Conservation (phyloP, 2,329 filamentous ascomycete genomes). For the Epichloe uncinata region DNA sequence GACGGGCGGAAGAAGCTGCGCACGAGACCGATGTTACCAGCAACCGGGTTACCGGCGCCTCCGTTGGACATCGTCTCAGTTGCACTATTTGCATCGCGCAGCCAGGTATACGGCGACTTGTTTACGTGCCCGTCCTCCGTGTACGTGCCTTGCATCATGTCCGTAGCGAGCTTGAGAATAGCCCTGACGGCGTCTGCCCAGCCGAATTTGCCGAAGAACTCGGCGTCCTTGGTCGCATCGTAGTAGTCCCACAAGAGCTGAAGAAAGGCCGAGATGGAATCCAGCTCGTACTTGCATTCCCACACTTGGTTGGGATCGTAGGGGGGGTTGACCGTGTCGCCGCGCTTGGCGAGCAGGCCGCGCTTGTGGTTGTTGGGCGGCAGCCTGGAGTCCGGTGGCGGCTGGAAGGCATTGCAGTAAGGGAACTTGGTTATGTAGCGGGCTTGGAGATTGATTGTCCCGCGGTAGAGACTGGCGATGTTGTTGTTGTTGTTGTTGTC, state of each 20-base stretch:
- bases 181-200: slow-evolving; percentile 64
- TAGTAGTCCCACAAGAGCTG: slow-evolving; percentile 72
- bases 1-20: slow-evolving; percentile 82
- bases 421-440: slow-evolving; percentile 57
- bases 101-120: slow-evolving; percentile 58
- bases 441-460: slow-evolving; percentile 64
- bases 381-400: slow-evolving; percentile 54
- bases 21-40: slow-evolving; percentile 65
- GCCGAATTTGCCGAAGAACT: slow-evolving; percentile 57
- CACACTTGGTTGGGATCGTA: slow-evolving; percentile 63
- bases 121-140: slow-evolving; percentile 41
- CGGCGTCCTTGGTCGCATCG: slow-evolving; percentile 54
- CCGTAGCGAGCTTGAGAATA: slow-evolving; percentile 53
- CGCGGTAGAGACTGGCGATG: slow-evolving; percentile 56
- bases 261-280: slow-evolving; percentile 79
- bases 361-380: slow-evolving; percentile 9
- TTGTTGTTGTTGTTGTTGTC: slow-evolving; percentile 7
- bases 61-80: slow-evolving; percentile 71
- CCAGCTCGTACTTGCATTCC: slow-evolving; percentile 94
- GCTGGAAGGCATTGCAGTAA: slow-evolving; percentile 92
- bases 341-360: slow-evolving; percentile 8
- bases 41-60: slow-evolving; percentile 70
- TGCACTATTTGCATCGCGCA: slow-evolving; percentile 54
- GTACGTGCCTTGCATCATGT: slow-evolving; percentile 66
- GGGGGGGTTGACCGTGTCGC: slow-evolving; percentile 47